Percentiles rank a stretch among this genome's conserved stretches.
phyloP scores from a whole-genome alignment of 1,284 basidiomycete species.

The Microbotryum violaceum region DNA sequence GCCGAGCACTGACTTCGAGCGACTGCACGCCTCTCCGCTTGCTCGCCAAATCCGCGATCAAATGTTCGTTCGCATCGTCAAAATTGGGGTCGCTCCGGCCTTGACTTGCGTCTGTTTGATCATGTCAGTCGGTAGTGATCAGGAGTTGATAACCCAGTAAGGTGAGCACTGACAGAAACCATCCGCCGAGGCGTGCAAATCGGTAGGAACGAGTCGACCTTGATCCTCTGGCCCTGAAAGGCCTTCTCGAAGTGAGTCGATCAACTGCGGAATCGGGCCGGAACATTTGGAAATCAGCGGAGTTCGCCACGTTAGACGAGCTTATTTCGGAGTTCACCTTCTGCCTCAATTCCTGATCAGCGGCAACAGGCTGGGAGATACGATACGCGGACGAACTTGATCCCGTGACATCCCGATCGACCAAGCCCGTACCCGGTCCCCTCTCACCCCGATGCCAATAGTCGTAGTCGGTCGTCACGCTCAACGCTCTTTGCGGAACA shows the following conservation, averaged over 20 bases:
- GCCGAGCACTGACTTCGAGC: too few relatives aligned
- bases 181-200: conserved; percentile 22
- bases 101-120: conserved; percentile 57
- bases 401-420: conserved; percentile 20
- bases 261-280: too few relatives aligned
- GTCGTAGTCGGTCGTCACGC: conserved; percentile 66
- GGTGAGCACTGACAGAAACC: conserved; percentile 16
- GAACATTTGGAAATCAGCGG: too few relatives aligned
- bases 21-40: neutral
- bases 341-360: conserved; percentile 51
- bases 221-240: too few relatives aligned
- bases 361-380: conserved; percentile 60
- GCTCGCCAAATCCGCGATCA: conserved; percentile 52
- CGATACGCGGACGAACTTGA: conserved; percentile 49
- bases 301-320: too few relatives aligned
- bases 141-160: too few relatives aligned
- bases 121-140: too few relatives aligned
- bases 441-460: conserved; percentile 52
- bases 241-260: too few relatives aligned
- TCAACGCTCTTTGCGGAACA: conserved; percentile 48
- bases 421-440: conserved; percentile 40
- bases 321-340: conserved; percentile 15
- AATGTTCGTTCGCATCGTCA: conserved; percentile 59
- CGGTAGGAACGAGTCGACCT: neutral
- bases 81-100: conserved; percentile 66